Conservation (phyloP, 2,329 filamentous ascomycete species). For the Plectosphaerella sp. region DNA sequence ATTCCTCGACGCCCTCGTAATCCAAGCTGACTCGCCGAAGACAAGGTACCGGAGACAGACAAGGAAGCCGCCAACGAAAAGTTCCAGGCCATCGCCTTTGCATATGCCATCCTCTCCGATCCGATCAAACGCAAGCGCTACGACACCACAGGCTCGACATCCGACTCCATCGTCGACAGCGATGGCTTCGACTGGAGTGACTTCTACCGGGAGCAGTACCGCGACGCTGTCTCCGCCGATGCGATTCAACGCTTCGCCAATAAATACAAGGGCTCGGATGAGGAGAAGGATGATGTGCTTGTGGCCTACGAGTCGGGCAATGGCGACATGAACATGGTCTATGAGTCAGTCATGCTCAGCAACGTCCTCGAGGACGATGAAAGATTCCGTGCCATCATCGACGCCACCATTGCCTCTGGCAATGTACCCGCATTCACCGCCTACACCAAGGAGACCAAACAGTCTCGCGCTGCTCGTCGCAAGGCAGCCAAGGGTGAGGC, state of each 20-base stretch:
- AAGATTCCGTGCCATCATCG: conserved; percentile 75
- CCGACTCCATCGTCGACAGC: conserved; percentile 72
- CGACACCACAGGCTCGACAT: conserved; percentile 84
- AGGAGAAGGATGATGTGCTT: conserved; percentile 77
- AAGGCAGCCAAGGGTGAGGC: conserved; percentile 63
- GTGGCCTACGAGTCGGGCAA: conserved; percentile 67
- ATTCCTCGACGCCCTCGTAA: neutral
- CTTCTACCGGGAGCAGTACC: conserved; percentile 83
- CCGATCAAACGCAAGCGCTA: conserved; percentile 76
- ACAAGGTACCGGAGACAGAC: conserved; percentile 68
- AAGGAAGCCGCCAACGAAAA: conserved; percentile 70
- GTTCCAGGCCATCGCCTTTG: conserved; percentile 90
- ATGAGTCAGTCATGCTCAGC: conserved; percentile 82
- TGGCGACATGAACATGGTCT: conserved; percentile 74
- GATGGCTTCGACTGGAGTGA: conserved; percentile 86
- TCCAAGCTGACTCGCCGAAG: conserved; percentile 33
- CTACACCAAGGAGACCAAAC: conserved; percentile 72
- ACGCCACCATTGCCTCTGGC: conserved; percentile 68
- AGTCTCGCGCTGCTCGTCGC: conserved; percentile 52
- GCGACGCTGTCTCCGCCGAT: conserved; percentile 68
- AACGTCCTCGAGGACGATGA: conserved; percentile 80
- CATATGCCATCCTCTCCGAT: conserved; percentile 89
- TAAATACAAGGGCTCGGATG: conserved; percentile 79
- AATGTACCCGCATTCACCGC: conserved; percentile 62
- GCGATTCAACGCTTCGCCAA: conserved; percentile 71